phyloP scores from a whole-genome alignment of 148 eudicot species.

The Persicaria maculosa region DNA sequence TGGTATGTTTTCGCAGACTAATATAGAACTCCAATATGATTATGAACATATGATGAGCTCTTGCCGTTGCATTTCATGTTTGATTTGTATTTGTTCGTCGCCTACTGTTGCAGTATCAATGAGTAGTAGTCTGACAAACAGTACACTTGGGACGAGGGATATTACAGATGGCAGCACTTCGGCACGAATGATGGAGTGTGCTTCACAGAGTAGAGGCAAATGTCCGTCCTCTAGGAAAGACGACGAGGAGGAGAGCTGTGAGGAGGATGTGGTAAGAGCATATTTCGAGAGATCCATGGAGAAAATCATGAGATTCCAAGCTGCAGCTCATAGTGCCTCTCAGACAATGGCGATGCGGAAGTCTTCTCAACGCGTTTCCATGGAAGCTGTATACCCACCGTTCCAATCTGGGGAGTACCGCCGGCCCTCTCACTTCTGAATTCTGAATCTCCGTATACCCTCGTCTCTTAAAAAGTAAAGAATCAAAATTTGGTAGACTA shows the following conservation, averaged over 20 bases:
- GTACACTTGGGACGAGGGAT: not conserved
- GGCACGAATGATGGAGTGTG: not conserved
- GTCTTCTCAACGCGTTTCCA: not conserved
- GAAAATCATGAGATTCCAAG: slow-evolving; percentile 4
- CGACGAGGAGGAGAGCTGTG: not conserved
- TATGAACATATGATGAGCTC: too few species aligned
- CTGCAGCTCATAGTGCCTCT: not conserved
- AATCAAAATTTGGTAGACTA: too few species aligned
- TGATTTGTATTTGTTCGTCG: too few species aligned
- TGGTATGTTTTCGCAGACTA: not conserved
- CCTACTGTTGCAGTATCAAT: not conserved
- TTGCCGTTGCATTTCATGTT: too few species aligned
- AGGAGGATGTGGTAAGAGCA: not conserved
- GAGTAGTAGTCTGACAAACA: not conserved
- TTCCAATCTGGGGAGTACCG: not conserved
- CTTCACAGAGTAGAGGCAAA: not conserved
- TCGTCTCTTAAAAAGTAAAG: too few species aligned
- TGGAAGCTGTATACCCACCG: not conserved
- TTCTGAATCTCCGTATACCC: not conserved
- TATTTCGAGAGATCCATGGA: slow-evolving; percentile 5
- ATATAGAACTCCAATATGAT: too few species aligned
- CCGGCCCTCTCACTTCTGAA: not conserved
- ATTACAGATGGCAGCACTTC: not conserved
- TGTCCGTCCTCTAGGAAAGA: not conserved
- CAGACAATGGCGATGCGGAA: not conserved